Percentiles rank a stretch among this genome's conserved stretches.
Conservation (phyloP, 140 eudicot genomes). For the Ambrosia hybrid region DNA sequence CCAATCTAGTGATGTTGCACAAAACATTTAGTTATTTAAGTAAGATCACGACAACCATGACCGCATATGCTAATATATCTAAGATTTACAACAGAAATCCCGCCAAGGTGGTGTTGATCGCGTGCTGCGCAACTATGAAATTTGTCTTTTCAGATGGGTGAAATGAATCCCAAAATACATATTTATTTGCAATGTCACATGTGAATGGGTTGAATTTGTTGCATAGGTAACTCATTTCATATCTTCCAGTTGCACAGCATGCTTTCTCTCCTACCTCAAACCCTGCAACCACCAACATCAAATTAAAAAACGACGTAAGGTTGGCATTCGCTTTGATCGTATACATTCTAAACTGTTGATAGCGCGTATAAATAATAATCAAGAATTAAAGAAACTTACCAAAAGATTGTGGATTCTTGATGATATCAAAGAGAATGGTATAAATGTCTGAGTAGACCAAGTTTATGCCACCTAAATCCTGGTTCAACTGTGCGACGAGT, state of each 20-base stretch:
- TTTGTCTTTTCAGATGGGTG: conserved; percentile 82
- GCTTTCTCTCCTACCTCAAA: conserved; percentile 59
- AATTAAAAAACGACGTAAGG: conserved; percentile 9
- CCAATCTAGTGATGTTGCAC: neutral
- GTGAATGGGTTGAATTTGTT: conserved; percentile 53
- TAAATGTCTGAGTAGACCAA: conserved; percentile 63
- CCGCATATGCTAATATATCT: neutral
- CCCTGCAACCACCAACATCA: conserved; percentile 44
- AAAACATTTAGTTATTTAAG: neutral
- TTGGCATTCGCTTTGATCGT: neutral
- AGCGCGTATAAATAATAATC: neutral
- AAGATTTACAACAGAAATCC: conserved; percentile 34
- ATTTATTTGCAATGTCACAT: conserved; percentile 62
- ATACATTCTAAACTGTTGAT: neutral
- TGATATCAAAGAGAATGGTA: conserved; percentile 49
- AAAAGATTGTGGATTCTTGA: conserved; percentile 54
- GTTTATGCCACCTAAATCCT: conserved; percentile 47
- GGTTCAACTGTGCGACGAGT: conserved; percentile 44
- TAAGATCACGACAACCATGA: neutral
- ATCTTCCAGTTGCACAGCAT: conserved; percentile 78
- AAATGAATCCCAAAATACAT: conserved; percentile 90
- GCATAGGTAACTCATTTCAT: conserved; percentile 77
- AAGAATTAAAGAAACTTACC: conserved; percentile 44
- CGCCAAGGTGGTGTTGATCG: conserved; percentile 46
- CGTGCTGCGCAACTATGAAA: conserved; percentile 51